Base-by-base conservation (phyloP, 495 filamentous ascomycete species). In the Geoglossum glabrum region DNA sequence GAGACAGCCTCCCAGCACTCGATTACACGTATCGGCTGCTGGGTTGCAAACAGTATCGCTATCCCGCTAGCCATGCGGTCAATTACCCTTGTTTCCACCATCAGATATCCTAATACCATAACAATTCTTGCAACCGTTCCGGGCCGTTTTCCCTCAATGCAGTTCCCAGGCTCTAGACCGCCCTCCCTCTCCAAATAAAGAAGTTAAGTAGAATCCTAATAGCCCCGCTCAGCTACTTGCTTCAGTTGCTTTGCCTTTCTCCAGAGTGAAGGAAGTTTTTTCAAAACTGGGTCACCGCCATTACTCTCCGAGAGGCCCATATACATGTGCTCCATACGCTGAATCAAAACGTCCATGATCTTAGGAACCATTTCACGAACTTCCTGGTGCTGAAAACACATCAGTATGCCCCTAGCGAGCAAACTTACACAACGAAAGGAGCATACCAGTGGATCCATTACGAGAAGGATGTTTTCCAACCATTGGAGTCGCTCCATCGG, bases 341-440 rank as follows among this genome's bases (percentile, higher is more conserved):
- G 73, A 60, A 81, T 76, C 60, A 92, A 73, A 43, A 86, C 76
- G 21, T 77, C 74, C 78, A 93, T 84, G 62, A 92, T 80, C 60
- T 75, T 76, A 31, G 80, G 79, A 46, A 78, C 82, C 40, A 90
- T 79, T 25, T 87, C 83, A 57, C 74, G 77, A 61, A 90, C 77
- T 64, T 92, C 84, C 19, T 79, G 71, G 61, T 90, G 84, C 87
- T 90, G 45, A 3, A 58, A 15, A 25, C 19, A 47, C 6, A 17
- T 58, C 40, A 58, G 45, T 28, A 26, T 6, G 10, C 26, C 23
- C 25, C 45, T 45, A 21, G 33, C 7, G 15, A 25, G 34, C 34
- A 25, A 17, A 34, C 13, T 2, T 15, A 31, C 23, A 17, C 5
- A 55, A 30, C 21, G 36, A 38, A 56, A 38, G 17, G 30, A 25